These are phyloP conservation scores for Chrysanthemum lavandulifolium DNA, from an alignment of 129 eudicot genomes.

Conservation along the genomic window DNA sequence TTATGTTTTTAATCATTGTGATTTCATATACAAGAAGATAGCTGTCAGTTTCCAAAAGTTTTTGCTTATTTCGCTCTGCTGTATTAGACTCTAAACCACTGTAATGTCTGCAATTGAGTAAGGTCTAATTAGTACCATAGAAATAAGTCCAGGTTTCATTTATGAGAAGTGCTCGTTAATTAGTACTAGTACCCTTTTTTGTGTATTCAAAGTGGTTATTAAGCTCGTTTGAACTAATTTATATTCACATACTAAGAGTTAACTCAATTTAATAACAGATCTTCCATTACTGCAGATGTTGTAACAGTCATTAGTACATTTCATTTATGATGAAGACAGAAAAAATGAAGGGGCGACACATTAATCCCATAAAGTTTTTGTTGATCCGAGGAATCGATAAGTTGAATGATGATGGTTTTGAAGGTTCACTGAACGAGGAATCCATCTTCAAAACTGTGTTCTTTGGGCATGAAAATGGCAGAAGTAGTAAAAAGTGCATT, in stretches of 20 bases:
- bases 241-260: background rate
- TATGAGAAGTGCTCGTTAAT: background rate
- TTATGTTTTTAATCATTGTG: too few species aligned
- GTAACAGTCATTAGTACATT: slow-evolving; percentile 8
- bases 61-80: slow-evolving; percentile 37
- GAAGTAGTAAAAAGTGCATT: slow-evolving; percentile 40
- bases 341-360: slow-evolving; percentile 23
- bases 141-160: background rate
- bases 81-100: background rate
- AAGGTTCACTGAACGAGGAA: too few species aligned
- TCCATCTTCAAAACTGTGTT: background rate
- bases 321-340: background rate
- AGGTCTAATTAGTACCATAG: background rate
- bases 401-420: too few species aligned
- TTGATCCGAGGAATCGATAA: too few species aligned
- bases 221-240: background rate
- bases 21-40: too few species aligned
- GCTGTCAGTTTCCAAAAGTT: too few species aligned
- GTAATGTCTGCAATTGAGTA: background rate
- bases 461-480: slow-evolving; percentile 32
- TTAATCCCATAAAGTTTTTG: background rate
- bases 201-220: background rate
- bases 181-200: background rate
- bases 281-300: slow-evolving; percentile 18
- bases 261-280: background rate